These are phyloP conservation scores for Zygosaccharomyces pseudorouxii DNA, from an alignment of 805 yeast species.

Conservation along the genomic window DNA sequence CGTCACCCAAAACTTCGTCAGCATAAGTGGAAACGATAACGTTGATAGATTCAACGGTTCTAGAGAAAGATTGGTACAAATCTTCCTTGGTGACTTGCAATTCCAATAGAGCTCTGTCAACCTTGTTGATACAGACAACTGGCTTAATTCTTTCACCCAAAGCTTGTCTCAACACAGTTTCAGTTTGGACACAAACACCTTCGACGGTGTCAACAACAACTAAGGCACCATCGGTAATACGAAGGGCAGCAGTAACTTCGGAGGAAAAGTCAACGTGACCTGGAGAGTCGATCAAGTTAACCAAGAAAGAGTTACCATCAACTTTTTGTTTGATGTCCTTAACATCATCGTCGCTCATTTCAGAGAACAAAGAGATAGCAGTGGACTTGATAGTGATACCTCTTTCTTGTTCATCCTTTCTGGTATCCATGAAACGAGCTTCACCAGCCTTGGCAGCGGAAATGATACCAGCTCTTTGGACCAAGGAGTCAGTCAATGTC, in stretches of 20 bases:
- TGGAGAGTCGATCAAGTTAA: conserved; percentile 98
- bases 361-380: conserved; percentile 92
- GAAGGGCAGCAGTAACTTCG: conserved; percentile 99
- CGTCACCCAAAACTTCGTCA: conserved; percentile 88
- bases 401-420: conserved; percentile 99
- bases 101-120: conserved; percentile 98
- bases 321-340: conserved; percentile 83
- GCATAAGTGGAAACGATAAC: conserved; percentile 94
- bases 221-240: conserved; percentile 99
- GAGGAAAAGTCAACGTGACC: conserved; percentile 99
- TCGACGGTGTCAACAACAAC: conserved; percentile 99
- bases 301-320: conserved; percentile 89
- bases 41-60: conserved; percentile 99
- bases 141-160: conserved; percentile 99
- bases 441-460: conserved; percentile 99
- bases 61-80: conserved; percentile 94
- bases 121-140: conserved; percentile 97
- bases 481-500: conserved; percentile 97
- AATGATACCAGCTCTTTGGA: conserved; percentile 98
- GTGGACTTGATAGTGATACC: conserved; percentile 99
- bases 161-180: conserved; percentile 98
- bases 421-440: conserved; percentile 99
- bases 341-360: conserved; percentile 75
- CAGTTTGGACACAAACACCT: conserved; percentile 99
- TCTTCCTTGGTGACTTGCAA: conserved; percentile 99